These are phyloP conservation scores for Trypanosoma caninum DNA, from an alignment of 208 protist species.

Conservation along the genomic window DNA sequence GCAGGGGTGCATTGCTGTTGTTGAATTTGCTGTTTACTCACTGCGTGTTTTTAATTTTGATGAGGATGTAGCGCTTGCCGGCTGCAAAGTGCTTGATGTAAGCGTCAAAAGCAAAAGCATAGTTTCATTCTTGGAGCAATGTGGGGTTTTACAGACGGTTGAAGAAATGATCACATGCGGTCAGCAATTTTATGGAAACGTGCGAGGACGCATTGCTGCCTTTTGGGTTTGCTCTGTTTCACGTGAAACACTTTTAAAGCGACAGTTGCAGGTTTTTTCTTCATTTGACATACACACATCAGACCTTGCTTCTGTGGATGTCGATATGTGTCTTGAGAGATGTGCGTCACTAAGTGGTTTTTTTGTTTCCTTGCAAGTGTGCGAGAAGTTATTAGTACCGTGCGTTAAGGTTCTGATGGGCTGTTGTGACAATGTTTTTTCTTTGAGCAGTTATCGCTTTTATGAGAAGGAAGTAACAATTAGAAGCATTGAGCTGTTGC, in stretches of 20 bases:
- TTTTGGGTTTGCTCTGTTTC: conserved; percentile 23
- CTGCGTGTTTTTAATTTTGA: conserved; percentile 52
- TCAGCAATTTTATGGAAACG: conserved; percentile 17
- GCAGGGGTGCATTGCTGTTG: conserved; percentile 27
- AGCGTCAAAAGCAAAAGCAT: conserved; percentile 41
- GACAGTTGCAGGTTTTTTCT: background rate
- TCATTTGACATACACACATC: conserved; percentile 12
- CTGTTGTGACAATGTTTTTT: conserved; percentile 17
- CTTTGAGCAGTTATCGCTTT: conserved; percentile 12
- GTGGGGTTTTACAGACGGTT: background rate
- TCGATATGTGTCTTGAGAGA: conserved; percentile 19
- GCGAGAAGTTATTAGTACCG: background rate
- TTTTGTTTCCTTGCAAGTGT: conserved; percentile 7
- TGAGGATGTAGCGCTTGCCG: conserved; percentile 37
- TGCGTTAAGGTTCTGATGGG: conserved; percentile 8
- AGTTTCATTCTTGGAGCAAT: conserved; percentile 5
- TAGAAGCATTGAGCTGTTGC: conserved; percentile 17
- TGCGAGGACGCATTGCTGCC: conserved; percentile 14
- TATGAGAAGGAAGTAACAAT: conserved; percentile 29
- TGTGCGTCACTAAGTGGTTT: conserved; percentile 18
- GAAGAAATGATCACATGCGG: conserved; percentile 17
- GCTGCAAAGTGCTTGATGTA: conserved; percentile 49
- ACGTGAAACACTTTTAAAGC: background rate
- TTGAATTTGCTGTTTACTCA: conserved; percentile 41
- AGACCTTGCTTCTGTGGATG: conserved; percentile 20